Evolutionary conservation across 2,329 filamentous ascomycete genomes (phyloP), one percentile per base, ranked within the genome.

Genomic region (Cladobotryum protrusum): DNA sequence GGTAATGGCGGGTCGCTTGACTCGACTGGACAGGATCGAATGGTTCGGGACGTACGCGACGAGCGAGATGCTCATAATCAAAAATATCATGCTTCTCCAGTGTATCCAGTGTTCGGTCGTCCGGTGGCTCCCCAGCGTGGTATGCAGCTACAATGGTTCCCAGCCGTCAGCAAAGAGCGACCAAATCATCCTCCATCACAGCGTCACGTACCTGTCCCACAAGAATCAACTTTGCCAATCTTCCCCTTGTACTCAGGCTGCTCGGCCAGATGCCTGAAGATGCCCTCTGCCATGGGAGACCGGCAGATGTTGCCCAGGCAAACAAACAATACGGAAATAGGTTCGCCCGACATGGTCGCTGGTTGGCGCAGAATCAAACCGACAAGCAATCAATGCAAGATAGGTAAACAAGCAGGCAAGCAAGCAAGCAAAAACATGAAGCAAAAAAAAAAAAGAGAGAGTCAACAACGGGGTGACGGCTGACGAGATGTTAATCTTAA

Each of bases 301-400:
- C 80, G 77, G 66, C 90, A 99, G 63, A 97, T 97, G 70, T 99
- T 99, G 67, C 93, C 93, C 33, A 97, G 78, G 71, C 93, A 99
- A 59, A 97, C 92, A 65, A 97, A 97, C 47, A 97, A 81, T 35
- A 97, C 86, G 2, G 85, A 90, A 48, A 88, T 57, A 36, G 67
- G 66, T 53, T 71, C 35, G 45, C 41, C 69, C 6, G 62, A 37
- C 59, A 61, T 11, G 24, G 24, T 29, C 24, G 24, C 24, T 29
- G 11, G 6, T 29, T 29, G 7, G 4, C 6, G 7, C 6, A 29
- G 24, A 5, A 29, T 8, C 11, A 8, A 29, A 29, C 11, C 6
- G 11, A 29, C 24, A 29, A 29, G 24, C 24, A 29, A 29, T 29
- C 7, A 29, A 29, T 6, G 24, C 24, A 29, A 29, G 20, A n/a